phyloP scores from a whole-genome alignment of 2,329 filamentous ascomycete genomes.

The Clathrospora elynae region DNA sequence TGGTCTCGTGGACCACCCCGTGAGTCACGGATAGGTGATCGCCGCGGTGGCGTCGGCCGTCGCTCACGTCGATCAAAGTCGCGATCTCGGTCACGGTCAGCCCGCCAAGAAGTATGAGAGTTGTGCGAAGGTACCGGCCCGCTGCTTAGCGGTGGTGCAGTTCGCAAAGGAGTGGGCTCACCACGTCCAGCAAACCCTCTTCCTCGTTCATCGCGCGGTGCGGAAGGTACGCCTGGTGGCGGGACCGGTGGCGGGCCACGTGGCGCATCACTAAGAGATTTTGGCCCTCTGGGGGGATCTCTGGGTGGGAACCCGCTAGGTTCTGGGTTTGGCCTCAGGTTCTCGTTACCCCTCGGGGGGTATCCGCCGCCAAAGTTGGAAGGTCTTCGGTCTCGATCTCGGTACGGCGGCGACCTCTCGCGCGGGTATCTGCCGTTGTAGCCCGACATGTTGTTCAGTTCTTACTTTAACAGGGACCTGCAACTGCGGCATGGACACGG shows the following conservation, averaged over 20 bases:
- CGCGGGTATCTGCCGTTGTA: slow-evolving; percentile 49
- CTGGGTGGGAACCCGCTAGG: slow-evolving; percentile 35
- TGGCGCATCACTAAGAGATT: slow-evolving; percentile 71
- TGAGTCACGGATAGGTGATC: slow-evolving; percentile 64
- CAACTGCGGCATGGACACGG: slow-evolving; percentile 24
- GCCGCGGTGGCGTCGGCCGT: slow-evolving; percentile 65
- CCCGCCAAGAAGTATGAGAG: slow-evolving; percentile 60
- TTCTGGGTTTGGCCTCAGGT: slow-evolving; percentile 36
- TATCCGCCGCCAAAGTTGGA: slow-evolving; percentile 66
- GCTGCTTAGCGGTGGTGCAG: slow-evolving; percentile 57
- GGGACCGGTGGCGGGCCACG: slow-evolving; percentile 45
- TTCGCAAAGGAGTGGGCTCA: slow-evolving; percentile 65
- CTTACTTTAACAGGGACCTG: slow-evolving; percentile 6
- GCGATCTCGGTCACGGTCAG: slow-evolving; percentile 57
- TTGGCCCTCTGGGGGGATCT: slow-evolving; percentile 81
- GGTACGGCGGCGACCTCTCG: slow-evolving; percentile 59
- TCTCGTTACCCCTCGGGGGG: slow-evolving; percentile 54
- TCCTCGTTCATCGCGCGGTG: slow-evolving; percentile 62
- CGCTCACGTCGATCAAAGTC: slow-evolving; percentile 62
- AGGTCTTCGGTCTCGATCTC: slow-evolving; percentile 69
- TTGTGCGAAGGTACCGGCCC: slow-evolving; percentile 30
- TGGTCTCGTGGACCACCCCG: slow-evolving; percentile 67
- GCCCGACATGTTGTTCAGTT: slow-evolving; percentile 38
- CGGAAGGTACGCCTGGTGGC: slow-evolving; percentile 41
- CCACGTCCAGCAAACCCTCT: slow-evolving; percentile 64